Conservation (phyloP, 768 basidiomycete species). For the Mycena floridula region DNA sequence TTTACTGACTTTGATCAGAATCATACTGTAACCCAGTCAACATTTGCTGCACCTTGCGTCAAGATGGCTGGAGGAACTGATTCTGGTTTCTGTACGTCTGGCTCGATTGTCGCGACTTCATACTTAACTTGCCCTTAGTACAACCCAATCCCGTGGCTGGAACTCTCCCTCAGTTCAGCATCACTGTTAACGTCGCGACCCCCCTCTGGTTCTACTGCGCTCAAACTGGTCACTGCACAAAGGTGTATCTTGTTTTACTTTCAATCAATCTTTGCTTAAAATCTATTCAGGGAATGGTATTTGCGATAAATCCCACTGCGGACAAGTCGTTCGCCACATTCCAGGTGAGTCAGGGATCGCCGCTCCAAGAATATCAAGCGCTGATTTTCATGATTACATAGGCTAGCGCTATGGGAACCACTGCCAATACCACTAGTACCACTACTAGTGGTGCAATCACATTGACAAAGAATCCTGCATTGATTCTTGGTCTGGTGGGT, state of each 20-base stretch:
- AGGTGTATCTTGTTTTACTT: neutral
- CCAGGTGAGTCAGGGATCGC: conserved; percentile 18
- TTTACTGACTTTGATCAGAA: neutral
- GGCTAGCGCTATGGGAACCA: no score
- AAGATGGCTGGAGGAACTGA: conserved; percentile 24
- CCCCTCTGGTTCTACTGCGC: conserved; percentile 55
- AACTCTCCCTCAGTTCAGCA: conserved; percentile 18
- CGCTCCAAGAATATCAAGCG: neutral
- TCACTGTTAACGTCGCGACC: conserved; percentile 22
- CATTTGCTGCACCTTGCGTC: conserved; percentile 30
- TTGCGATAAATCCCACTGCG: conserved; percentile 45
- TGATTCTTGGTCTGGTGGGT: neutral
- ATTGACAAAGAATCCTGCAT: neutral
- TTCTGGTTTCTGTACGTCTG: conserved; percentile 13
- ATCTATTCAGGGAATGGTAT: conserved; percentile 50
- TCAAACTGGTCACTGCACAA: conserved; percentile 26
- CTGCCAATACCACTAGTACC: neutral
- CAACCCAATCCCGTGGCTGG: no score
- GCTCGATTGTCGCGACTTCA: conserved; percentile 6
- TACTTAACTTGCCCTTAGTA: no score
- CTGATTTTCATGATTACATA: no score
- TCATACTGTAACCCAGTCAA: conserved; percentile 35
- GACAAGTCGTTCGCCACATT: conserved; percentile 36
- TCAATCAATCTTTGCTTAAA: neutral
- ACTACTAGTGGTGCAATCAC: neutral